phyloP scores from a whole-genome alignment of 2,329 filamentous ascomycete genomes.

The Fusarium verrucosum region DNA sequence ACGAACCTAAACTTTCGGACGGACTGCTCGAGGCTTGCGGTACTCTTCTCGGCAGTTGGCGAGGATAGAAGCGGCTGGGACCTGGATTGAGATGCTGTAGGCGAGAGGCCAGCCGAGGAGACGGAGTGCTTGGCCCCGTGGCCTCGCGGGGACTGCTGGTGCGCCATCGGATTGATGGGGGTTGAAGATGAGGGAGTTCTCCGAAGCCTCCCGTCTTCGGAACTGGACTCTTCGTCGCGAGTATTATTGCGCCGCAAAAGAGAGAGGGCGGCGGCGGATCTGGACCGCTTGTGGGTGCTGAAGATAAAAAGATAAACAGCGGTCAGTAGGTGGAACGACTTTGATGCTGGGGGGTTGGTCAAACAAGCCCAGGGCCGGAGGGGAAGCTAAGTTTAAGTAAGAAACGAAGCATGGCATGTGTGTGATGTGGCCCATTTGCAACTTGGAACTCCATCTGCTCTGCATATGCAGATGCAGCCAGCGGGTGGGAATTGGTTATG shows the following conservation, averaged over 20 bases:
- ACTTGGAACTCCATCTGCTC: slow-evolving; percentile 17
- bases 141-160: slow-evolving; percentile 51
- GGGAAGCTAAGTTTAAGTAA: slow-evolving; percentile 32
- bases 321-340: slow-evolving; percentile 46
- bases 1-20: slow-evolving; percentile 95
- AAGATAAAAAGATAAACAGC: slow-evolving; percentile 41
- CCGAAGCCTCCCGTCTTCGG: slow-evolving; percentile 58
- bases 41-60: slow-evolving; percentile 53
- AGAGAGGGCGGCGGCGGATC: slow-evolving; percentile 61
- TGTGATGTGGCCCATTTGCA: slow-evolving; percentile 34
- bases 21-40: slow-evolving; percentile 82
- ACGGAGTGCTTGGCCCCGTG: slow-evolving; percentile 60
- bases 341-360: slow-evolving; percentile 30
- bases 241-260: slow-evolving; percentile 63
- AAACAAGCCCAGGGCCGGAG: slow-evolving; percentile 11
- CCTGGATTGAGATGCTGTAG: slow-evolving; percentile 50
- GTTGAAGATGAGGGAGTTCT: slow-evolving; percentile 46
- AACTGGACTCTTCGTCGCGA: slow-evolving; percentile 63
- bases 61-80: slow-evolving; percentile 41
- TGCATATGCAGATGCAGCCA: slow-evolving; percentile 14
- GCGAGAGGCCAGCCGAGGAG: slow-evolving; percentile 53
- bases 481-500: slow-evolving; percentile 13
- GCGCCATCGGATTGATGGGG: slow-evolving; percentile 50
- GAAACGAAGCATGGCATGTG: slow-evolving; percentile 24
- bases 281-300: slow-evolving; percentile 62